These are phyloP conservation scores for thale cress (Arabidopsis thaliana) DNA, from an alignment of 345 rosid genomes.

Conservation along the genomic window TAIR10.1 NC_003074.8:6166001-6166500, in stretches of 20 bases:
- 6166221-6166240: constrained; percentile 64
- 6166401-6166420: constrained; percentile 62
- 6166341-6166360: constrained; percentile 68
- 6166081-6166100: constrained; percentile 53
- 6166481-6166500: constrained; percentile 83
- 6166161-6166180: constrained; percentile 66
- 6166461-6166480: constrained; percentile 59
- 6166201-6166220: constrained; percentile 53
- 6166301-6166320: constrained; percentile 69
- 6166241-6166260: constrained; percentile 55
- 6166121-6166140: constrained; percentile 53
- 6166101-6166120: constrained; percentile 78
- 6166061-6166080: constrained; percentile 59
- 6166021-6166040: constrained; percentile 69
- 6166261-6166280: constrained; percentile 68
- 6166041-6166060: constrained; percentile 73
- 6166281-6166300: constrained; percentile 66
- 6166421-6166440: constrained; percentile 85
- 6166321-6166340: constrained; percentile 67
- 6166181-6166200: constrained; percentile 52
- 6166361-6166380: constrained; percentile 64
- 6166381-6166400: constrained; percentile 77
- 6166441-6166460: constrained; percentile 70
- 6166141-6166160: constrained; percentile 64
- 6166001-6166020: constrained; percentile 61